These are phyloP conservation scores for Sugiyamaella pinicola DNA, from an alignment of 1,139 yeast species.

Conservation along the genomic window DNA sequence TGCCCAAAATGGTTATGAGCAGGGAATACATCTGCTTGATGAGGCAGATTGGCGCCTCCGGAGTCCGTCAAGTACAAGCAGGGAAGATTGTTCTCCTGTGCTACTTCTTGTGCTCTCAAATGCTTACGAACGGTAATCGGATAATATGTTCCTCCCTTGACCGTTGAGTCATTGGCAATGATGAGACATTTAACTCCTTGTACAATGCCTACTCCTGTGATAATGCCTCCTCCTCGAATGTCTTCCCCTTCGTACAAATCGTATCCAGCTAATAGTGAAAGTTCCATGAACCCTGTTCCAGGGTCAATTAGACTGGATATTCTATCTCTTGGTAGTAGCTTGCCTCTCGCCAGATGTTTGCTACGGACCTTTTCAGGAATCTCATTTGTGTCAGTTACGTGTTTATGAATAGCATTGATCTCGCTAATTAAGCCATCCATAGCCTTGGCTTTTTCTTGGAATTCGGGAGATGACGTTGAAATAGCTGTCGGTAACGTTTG, in stretches of 20 bases:
- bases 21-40: conserved; percentile 44
- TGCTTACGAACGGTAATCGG: conserved; percentile 45
- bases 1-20: conserved; percentile 44
- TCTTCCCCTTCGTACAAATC: conserved; percentile 40
- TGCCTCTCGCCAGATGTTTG: conserved; percentile 42
- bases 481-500: conserved; percentile 35
- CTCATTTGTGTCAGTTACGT: conserved; percentile 30
- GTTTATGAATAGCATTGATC: conserved; percentile 31
- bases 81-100: conserved; percentile 41
- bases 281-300: conserved; percentile 41
- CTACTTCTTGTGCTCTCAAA: conserved; percentile 43
- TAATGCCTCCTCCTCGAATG: conserved; percentile 43
- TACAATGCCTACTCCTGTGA: conserved; percentile 43
- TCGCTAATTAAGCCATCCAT: conserved; percentile 32
- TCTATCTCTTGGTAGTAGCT: conserved; percentile 42
- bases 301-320: conserved; percentile 41
- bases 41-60: conserved; percentile 45
- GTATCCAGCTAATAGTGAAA: conserved; percentile 40
- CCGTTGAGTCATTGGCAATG: conserved; percentile 43
- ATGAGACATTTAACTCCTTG: conserved; percentile 40
- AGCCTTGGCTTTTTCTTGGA: conserved; percentile 32
- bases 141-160: conserved; percentile 44
- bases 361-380: conserved; percentile 43
- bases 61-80: conserved; percentile 42
- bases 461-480: conserved; percentile 37